Conservation (phyloP, 1,139 yeast species). For the Geotrichum candidum region DNA sequence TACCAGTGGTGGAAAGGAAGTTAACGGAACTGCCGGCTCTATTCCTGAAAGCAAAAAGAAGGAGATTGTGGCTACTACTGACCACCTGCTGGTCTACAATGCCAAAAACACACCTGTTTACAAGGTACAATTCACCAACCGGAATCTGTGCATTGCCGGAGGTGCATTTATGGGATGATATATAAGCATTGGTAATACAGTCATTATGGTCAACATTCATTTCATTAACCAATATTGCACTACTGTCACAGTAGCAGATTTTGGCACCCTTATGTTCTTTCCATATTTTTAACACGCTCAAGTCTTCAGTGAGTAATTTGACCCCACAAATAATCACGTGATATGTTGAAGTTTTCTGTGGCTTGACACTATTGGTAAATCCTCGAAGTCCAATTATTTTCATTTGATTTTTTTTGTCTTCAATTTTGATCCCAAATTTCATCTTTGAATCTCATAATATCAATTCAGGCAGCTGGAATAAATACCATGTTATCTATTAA, state of each 20-base stretch:
- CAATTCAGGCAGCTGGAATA: neutral
- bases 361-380: neutral
- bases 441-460: neutral
- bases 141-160: conserved; percentile 87
- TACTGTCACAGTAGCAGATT: neutral
- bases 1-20: conserved; percentile 6
- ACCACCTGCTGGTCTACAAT: conserved; percentile 88
- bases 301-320: neutral
- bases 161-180: conserved; percentile 61
- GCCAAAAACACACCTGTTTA: conserved; percentile 93
- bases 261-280: too few species aligned
- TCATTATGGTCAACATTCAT: neutral
- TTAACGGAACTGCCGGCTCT: conserved; percentile 20
- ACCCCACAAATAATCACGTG: neutral
- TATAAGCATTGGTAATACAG: neutral
- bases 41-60: conserved; percentile 38
- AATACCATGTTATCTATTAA: neutral
- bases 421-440: neutral
- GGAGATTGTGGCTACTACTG: conserved; percentile 75
- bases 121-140: conserved; percentile 83
- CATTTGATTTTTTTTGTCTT: neutral
- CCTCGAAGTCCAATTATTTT: neutral
- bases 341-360: neutral
- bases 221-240: neutral
- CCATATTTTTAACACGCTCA: too few species aligned